Evolutionary conservation across 2,329 filamentous ascomycete genomes (phyloP).

Genomic region (Microsporum audouinii): DNA sequence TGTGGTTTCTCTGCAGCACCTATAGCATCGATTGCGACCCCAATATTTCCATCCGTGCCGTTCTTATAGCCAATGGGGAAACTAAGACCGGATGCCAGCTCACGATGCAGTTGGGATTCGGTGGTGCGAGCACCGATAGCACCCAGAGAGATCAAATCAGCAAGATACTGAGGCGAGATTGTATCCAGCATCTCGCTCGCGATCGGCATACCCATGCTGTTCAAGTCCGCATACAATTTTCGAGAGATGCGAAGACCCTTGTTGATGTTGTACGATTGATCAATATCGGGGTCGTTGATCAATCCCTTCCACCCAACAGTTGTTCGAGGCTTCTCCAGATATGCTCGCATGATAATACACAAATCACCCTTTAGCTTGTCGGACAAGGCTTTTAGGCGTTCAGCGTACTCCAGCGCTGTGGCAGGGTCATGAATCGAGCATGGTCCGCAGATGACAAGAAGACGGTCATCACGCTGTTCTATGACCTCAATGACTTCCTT

Average conservation of each 20-base stretch:
- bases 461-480: slow-evolving; percentile 54
- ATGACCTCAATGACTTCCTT: slow-evolving; percentile 60
- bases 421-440: slow-evolving; percentile 95
- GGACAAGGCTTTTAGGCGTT: slow-evolving; percentile 62
- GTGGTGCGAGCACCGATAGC: slow-evolving; percentile 94
- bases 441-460: slow-evolving; percentile 78
- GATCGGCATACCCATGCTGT: slow-evolving; percentile 84
- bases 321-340: slow-evolving; percentile 96
- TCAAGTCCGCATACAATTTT: slow-evolving; percentile 88
- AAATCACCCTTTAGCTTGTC: slow-evolving; percentile 77
- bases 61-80: slow-evolving; percentile 99
- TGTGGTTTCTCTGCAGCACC: slow-evolving; percentile 84
- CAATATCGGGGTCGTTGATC: slow-evolving; percentile 97
- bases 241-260: slow-evolving; percentile 80
- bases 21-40: slow-evolving; percentile 90
- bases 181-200: slow-evolving; percentile 98
- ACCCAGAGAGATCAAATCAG: slow-evolving; percentile 80
- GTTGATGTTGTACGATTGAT: slow-evolving; percentile 98
- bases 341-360: slow-evolving; percentile 92
- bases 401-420: slow-evolving; percentile 69
- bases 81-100: slow-evolving; percentile 82
- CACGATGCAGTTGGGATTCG: slow-evolving; percentile 88
- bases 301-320: slow-evolving; percentile 98
- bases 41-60: slow-evolving; percentile 81
- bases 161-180: slow-evolving; percentile 92